These are phyloP conservation scores for Gossypium arboreum DNA, from an alignment of 345 rosid genomes.

Conservation along the genomic window DNA sequence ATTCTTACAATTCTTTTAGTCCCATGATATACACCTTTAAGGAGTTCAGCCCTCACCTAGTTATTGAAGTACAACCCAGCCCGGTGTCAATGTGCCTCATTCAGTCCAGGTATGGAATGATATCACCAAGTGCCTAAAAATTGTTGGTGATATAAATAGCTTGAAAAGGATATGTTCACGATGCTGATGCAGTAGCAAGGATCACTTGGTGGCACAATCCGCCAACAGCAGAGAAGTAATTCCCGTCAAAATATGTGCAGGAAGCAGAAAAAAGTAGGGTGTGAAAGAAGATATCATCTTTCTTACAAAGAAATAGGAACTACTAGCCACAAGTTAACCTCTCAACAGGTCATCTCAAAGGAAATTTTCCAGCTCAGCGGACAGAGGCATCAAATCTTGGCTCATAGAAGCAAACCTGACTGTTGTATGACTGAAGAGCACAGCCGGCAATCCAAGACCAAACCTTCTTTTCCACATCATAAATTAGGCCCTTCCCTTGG, in stretches of 20 bases:
- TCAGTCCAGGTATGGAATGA: background rate
- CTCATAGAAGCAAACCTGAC: slow-evolving; percentile 95
- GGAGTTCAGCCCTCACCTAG: slow-evolving; percentile 12
- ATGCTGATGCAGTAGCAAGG: slow-evolving; percentile 5
- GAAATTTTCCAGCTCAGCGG: slow-evolving; percentile 22
- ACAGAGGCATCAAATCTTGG: slow-evolving; percentile 89
- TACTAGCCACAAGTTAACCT: background rate
- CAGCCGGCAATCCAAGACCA: slow-evolving; percentile 98
- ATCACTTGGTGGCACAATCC: slow-evolving; percentile 9
- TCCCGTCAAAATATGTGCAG: slow-evolving; percentile 3
- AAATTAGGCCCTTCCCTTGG: slow-evolving; percentile 88
- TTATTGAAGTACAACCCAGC: slow-evolving; percentile 10
- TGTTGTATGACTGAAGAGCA: slow-evolving; percentile 93
- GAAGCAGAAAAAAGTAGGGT: background rate
- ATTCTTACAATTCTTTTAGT: slow-evolving; percentile 24
- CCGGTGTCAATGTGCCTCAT: slow-evolving; percentile 12
- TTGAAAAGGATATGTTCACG: slow-evolving; percentile 12
- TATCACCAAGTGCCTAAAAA: slow-evolving; percentile 5
- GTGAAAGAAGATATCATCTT: background rate
- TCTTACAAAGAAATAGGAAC: background rate
- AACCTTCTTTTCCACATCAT: slow-evolving; percentile 80
- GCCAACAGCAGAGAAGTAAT: slow-evolving; percentile 1
- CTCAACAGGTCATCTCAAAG: background rate
- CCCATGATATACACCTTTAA: slow-evolving; percentile 13
- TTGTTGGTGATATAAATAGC: slow-evolving; percentile 1